A percentile compares a stretch with the other conserved stretches of the same genome.
phyloP scores from a whole-genome alignment of 495 filamentous ascomycete species.

The Hypoxylon rickii region DNA sequence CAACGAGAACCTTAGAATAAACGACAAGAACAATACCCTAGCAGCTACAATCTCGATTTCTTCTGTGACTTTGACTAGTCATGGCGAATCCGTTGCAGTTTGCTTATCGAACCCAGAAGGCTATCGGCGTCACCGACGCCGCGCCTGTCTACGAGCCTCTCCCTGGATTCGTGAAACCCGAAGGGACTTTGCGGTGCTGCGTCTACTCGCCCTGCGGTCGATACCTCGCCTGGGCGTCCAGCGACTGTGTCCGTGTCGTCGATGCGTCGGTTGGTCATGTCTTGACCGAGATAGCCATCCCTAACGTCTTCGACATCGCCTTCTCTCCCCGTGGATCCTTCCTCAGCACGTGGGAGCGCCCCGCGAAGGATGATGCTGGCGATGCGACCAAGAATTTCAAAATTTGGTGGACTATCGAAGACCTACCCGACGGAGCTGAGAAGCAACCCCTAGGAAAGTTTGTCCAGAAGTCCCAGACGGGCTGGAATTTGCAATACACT shows the following conservation, averaged over 20 bases:
- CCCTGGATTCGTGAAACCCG: constrained; percentile 83
- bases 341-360: constrained; percentile 95
- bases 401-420: constrained; percentile 82
- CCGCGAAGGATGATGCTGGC: constrained; percentile 87
- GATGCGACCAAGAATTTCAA: constrained; percentile 95
- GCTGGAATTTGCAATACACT: constrained; percentile 98
- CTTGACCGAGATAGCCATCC: constrained; percentile 71
- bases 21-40: constrained; percentile 34
- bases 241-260: constrained; percentile 81
- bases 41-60: constrained; percentile 23
- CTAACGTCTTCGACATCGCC: constrained; percentile 88
- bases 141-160: constrained; percentile 84
- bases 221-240: constrained; percentile 94
- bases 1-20: constrained; percentile 32
- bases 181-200: constrained; percentile 93
- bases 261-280: constrained; percentile 80
- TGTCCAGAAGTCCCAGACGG: constrained; percentile 92
- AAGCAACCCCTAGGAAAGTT: constrained; percentile 80
- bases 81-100: constrained; percentile 92
- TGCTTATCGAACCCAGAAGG: constrained; percentile 94
- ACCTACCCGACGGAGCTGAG: constrained; percentile 56
- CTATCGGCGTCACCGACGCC: constrained; percentile 89
- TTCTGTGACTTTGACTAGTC: constrained; percentile 80
- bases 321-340: constrained; percentile 93
- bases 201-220: constrained; percentile 92